Conservation (phyloP, 371 early-diverging fungal species). For the Apophysomyces variabilis region DNA sequence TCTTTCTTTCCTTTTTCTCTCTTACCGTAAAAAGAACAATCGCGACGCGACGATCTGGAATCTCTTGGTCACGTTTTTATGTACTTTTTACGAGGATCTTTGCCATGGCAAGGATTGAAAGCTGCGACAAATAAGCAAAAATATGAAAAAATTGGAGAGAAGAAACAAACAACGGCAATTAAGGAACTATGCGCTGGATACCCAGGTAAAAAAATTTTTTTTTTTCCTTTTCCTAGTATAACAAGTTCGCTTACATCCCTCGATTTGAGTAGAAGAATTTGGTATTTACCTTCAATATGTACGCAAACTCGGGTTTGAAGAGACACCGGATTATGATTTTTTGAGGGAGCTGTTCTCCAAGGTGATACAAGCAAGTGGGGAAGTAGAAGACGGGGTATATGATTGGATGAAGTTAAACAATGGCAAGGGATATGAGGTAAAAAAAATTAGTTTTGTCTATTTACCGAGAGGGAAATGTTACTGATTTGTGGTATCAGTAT, state of each 20-base stretch:
- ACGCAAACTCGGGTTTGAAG: constrained; percentile 88
- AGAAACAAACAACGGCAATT: constrained; percentile 79
- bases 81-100: constrained; percentile 87
- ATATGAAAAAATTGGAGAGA: constrained; percentile 91
- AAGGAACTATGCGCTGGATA: constrained; percentile 79
- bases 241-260: background rate
- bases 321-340: constrained; percentile 91
- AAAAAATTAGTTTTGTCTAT: background rate
- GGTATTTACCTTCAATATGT: constrained; percentile 85
- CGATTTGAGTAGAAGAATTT: constrained; percentile 70
- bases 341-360: constrained; percentile 82
- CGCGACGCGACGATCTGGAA: constrained; percentile 93
- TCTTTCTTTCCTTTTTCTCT: background rate
- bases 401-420: constrained; percentile 85
- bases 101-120: constrained; percentile 95
- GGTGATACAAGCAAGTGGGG: constrained; percentile 69
- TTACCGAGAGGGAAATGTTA: background rate
- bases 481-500: background rate
- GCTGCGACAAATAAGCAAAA: constrained; percentile 93
- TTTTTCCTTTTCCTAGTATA: background rate
- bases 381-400: constrained; percentile 82
- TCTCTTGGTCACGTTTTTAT: constrained; percentile 92
- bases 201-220: constrained; percentile 50
- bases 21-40: constrained; percentile 65
- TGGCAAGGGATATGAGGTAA: constrained; percentile 58